These are phyloP conservation scores for Adansonia madagascariensis DNA, from an alignment of 441 rosid genomes.

Conservation along the genomic window DNA sequence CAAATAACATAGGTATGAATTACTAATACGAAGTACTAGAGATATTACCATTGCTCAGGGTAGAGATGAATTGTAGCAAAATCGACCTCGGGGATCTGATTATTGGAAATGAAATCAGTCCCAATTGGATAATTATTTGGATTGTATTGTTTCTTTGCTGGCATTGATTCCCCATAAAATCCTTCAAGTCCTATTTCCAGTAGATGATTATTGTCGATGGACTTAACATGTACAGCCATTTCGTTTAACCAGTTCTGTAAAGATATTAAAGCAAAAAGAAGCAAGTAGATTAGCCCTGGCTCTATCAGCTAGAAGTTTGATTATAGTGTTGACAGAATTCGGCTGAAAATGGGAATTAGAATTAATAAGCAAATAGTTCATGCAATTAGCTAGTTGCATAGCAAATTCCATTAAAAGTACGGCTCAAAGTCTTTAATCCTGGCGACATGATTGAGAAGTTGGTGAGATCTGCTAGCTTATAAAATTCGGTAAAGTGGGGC, in stretches of 20 bases:
- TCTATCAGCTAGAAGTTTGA: neutral
- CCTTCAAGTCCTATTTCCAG: constrained; percentile 56
- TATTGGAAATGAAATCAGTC: constrained; percentile 44
- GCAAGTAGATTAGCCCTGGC: neutral
- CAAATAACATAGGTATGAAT: too few species aligned
- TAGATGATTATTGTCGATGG: constrained; percentile 43
- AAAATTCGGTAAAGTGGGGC: neutral
- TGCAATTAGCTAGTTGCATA: neutral
- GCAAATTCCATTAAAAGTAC: neutral
- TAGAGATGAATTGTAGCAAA: constrained; percentile 62
- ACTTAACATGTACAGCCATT: constrained; percentile 51
- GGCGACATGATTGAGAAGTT: neutral
- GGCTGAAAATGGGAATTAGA: neutral
- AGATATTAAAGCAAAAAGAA: neutral
- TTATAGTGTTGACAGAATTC: neutral
- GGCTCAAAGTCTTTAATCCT: neutral
- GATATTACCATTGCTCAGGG: constrained; percentile 55
- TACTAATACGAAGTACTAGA: neutral
- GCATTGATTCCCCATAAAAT: constrained; percentile 46
- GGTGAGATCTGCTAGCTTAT: neutral
- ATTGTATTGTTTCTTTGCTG: constrained; percentile 41
- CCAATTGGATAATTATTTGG: constrained; percentile 34
- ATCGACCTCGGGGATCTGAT: constrained; percentile 41
- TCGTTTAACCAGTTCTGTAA: constrained; percentile 45
- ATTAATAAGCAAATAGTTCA: neutral